A percentile compares a stretch with the other conserved stretches of the same genome.
Evolutionary conservation across 2,329 filamentous ascomycete genomes (phyloP).

Genomic region (Helotiales sp.): DNA sequence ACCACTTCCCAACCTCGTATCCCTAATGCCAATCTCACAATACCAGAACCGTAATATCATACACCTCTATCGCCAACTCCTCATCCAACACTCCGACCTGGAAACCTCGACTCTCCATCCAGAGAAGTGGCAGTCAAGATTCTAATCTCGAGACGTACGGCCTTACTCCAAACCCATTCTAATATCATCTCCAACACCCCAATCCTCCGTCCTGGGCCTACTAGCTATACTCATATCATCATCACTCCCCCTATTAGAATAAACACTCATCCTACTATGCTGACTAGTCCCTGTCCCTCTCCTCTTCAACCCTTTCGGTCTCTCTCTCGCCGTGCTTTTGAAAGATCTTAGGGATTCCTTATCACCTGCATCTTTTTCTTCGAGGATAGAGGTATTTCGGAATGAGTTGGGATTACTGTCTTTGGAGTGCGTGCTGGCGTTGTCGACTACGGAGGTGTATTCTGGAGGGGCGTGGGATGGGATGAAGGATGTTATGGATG

Average conservation of each 20-base stretch:
- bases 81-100: not conserved
- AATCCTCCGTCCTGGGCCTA: conserved; percentile 59
- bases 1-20: not conserved
- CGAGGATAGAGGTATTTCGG: conserved; percentile 6
- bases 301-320: conserved; percentile 23
- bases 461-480: conserved; percentile 15
- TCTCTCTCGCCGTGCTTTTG: conserved; percentile 8
- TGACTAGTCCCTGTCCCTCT: conserved; percentile 18
- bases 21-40: not conserved
- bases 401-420: conserved; percentile 1
- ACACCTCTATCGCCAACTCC: not conserved
- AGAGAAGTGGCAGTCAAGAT: not conserved
- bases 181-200: conserved; percentile 82
- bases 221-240: conserved; percentile 49
- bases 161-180: conserved; percentile 75
- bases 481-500: not conserved
- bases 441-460: conserved; percentile 20
- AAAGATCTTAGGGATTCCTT: conserved; percentile 19
- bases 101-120: not conserved
- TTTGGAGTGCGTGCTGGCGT: not conserved
- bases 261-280: conserved; percentile 17
- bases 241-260: conserved; percentile 16
- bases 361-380: conserved; percentile 19
- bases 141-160: not conserved
- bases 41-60: not conserved